Evolutionary conservation across 176 grass and related monocot genomes (phyloP), one percentile per base, ranked within the genome.

Genomic region (Cymbopogon citratus): DNA sequence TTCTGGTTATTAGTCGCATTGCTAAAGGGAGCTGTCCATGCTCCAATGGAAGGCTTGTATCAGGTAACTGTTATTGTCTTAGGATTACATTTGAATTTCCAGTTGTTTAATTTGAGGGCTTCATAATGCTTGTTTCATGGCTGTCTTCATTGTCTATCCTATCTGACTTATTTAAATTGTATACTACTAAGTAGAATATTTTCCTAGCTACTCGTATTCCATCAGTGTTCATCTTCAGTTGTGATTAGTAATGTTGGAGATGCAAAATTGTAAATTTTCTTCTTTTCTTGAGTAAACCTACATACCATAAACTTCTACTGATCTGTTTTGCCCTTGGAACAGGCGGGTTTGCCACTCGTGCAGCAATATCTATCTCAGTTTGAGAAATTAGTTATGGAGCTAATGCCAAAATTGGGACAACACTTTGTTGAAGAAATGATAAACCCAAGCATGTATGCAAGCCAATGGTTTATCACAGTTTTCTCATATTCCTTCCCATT

Each of bases 391-490:
- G 92, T 99, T 69, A 80, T 86, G 18, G 96, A 99, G 40, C 77
- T 83, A 69, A 86, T 99, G 82, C 96, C 96, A 46, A 88, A 93
- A 80, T 83, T 99, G 85, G 96, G 92, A 46, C 79, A 88, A 46
- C 92, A 99, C 87, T 95, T 98, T 88, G 45, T 86, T 83, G 88
- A 93, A 75, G 92, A 99, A 85, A 99, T 95, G 92, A 91, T 99
- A 84, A 95, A 90, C 80, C 92, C 91, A 84, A 95, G 87, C 87
- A 99, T 99, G 96, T 99, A 98, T 86, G 92, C 89, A 51, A 98
- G 96, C 25, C 92, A 95, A 83, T 98, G 96, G 96, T 95, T 98
- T 84, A 95, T 99, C 78, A 95, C 96, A n/a, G 90, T 95, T 87
- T 99, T 95, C 68, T 90, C 85, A 1, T 99, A 99, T 73, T 95